Conservation (phyloP, 805 yeast genomes). For the Hyphopichia homilentoma region DNA sequence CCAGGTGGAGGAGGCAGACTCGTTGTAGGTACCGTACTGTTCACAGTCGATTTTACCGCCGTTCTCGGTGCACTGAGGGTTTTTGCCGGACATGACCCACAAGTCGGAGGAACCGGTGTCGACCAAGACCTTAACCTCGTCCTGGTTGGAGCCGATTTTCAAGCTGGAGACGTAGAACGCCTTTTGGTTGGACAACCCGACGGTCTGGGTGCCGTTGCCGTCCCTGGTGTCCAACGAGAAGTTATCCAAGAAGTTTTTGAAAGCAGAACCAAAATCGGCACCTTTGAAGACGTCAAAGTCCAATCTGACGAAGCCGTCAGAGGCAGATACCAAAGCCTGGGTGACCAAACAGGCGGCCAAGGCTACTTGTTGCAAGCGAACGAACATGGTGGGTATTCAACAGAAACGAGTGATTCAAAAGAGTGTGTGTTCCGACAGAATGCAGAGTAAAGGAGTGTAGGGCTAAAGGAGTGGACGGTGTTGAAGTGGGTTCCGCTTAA, state of each 20-base stretch:
- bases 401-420: no score
- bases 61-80: constrained; percentile 16
- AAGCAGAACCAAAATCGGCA: constrained; percentile 13
- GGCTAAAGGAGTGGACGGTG: no score
- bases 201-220: constrained; percentile 7
- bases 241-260: constrained; percentile 10
- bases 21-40: constrained; percentile 37
- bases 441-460: no score
- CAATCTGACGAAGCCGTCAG: constrained; percentile 18
- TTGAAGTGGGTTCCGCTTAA: no score
- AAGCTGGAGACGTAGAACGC: constrained; percentile 13
- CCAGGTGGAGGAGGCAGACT: constrained; percentile 28
- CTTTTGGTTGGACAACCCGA: constrained; percentile 7
- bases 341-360: not conserved
- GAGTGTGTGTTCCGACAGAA: no score
- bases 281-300: constrained; percentile 24
- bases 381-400: constrained; percentile 5
- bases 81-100: constrained; percentile 21
- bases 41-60: constrained; percentile 19
- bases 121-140: constrained; percentile 18
- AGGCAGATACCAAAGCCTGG: constrained; percentile 4
- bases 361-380: constrained; percentile 5
- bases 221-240: constrained; percentile 7
- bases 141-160: constrained; percentile 17
- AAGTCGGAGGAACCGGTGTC: constrained; percentile 33